A percentile compares a stretch with the other conserved stretches of the same genome.
These are phyloP conservation scores for Andalucia godoyi DNA, from an alignment of 78 protist species.

Conservation along the genomic window DNA sequence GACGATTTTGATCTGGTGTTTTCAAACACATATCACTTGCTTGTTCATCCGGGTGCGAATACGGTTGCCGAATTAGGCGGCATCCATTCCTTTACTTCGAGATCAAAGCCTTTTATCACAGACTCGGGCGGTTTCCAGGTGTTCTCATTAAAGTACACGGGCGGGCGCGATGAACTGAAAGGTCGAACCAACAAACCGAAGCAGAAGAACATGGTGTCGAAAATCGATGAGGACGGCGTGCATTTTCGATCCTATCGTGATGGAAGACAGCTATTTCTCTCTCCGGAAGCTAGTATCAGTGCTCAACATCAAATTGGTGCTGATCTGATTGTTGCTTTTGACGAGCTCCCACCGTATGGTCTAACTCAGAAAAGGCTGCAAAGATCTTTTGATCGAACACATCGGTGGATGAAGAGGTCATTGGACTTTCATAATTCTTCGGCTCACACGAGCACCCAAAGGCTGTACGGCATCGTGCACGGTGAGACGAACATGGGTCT, in stretches of 20 bases:
- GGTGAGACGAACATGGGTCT: conserved; percentile 51
- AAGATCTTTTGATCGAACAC: conserved; percentile 53
- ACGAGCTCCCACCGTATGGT: conserved; percentile 54
- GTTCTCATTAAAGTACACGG: conserved; percentile 7
- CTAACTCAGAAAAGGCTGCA: conserved; percentile 9
- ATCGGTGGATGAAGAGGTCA: conserved; percentile 55
- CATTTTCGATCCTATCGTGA: conserved; percentile 19
- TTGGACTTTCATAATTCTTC: conserved; percentile 34
- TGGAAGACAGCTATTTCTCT: conserved; percentile 1
- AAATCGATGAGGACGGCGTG: conserved; percentile 40
- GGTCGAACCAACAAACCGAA: conserved; percentile 37
- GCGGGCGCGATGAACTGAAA: conserved; percentile 28
- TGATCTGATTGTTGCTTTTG: conserved; percentile 64
- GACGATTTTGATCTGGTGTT: conserved; percentile 44
- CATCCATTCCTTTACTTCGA: conserved; percentile 50
- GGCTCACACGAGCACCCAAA: conserved; percentile 21
- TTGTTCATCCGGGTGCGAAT: conserved; percentile 49
- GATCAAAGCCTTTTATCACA: conserved; percentile 53
- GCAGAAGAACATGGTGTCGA: conserved; percentile 18
- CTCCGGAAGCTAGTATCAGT: conserved; percentile 44
- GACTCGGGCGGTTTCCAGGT: conserved; percentile 76
- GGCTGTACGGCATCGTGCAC: conserved; percentile 60
- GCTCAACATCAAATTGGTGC: conserved; percentile 54
- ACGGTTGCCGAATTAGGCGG: conserved; percentile 44
- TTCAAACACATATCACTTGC: conserved; percentile 62